Evolutionary conservation across 257 asterid genomes (phyloP), one percentile per base, ranked within the genome.

Genomic region (Scutellaria barbata): DNA sequence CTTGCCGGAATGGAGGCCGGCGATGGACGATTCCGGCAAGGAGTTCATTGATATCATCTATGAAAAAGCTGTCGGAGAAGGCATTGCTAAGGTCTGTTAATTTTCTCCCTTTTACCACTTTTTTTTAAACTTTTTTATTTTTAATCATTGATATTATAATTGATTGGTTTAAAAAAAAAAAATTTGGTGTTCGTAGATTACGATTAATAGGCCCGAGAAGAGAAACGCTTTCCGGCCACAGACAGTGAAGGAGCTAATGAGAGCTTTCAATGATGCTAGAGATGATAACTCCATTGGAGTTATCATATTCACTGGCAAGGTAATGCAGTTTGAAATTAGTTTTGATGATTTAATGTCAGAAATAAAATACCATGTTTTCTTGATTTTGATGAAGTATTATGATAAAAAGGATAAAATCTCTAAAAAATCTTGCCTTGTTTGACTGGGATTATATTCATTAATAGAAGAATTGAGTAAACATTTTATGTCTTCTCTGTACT

Each of bases 301-400:
- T 11, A 89, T 94, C 73, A 91, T 94, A 47, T 86, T 94, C 73
- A 94, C 97, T 0, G 99, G 99, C n/a, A 87, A 89, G 97, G 99
- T 93, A 77, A 17, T 25, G 58, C 47, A 43, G 0, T 37, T 54
- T 50, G n/a, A 17, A 8, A 8, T 56, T 55, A 10, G 1, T 10
- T 56, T 41, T 37, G 12, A 45, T 25, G 41, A 10, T 56, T 12
- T 1, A 30, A 37, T n/a, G 6, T 7, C 4, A 48, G 8, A 48
- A 48, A 12, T 20, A 48, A 48, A 48, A 48, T 48, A 1, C n/a
- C 7, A 48, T 4, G 8, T 48, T 18, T 30, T 30, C 4, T 30
- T 22, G 22, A 20, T 54, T 20, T 20, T 8, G 5, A 30, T 57
- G 12, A 7, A 30, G 35, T 30, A 30, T 2, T 30, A 30, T 30